phyloP scores from a whole-genome alignment of 768 basidiomycete genomes.

The Macrolepiota dolichaula region DNA sequence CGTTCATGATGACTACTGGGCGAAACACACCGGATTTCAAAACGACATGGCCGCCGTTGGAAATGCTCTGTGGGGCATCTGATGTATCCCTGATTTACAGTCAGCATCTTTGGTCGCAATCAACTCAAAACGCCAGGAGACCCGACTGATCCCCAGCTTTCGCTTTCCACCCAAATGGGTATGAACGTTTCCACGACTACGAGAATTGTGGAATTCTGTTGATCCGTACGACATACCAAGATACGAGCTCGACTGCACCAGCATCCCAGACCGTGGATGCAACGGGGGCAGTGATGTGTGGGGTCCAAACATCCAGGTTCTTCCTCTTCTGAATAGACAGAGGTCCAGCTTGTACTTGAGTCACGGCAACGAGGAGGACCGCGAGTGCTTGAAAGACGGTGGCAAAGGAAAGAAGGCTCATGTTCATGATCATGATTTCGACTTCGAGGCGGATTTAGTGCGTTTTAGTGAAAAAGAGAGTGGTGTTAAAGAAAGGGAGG shows the following conservation, averaged over 20 bases:
- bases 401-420: constrained; percentile 22
- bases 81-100: constrained; percentile 31
- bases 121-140: too few species aligned
- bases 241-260: constrained; percentile 23
- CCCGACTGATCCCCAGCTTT: too few species aligned
- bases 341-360: constrained; percentile 19
- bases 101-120: not conserved
- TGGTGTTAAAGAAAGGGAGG: constrained; percentile 4
- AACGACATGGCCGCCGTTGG: constrained; percentile 33
- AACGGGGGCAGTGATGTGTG: constrained; percentile 25
- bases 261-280: constrained; percentile 25
- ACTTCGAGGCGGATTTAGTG: not conserved
- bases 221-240: constrained; percentile 24
- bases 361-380: constrained; percentile 20
- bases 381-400: constrained; percentile 21
- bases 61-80: constrained; percentile 36
- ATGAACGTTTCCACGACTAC: too few species aligned
- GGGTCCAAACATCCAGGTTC: constrained; percentile 27
- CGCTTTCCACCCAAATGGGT: too few species aligned
- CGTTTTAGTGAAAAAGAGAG: constrained; percentile 4
- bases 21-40: constrained; percentile 27
- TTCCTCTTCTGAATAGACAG: constrained; percentile 20
- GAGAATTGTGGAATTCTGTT: too few species aligned
- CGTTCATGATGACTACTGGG: constrained; percentile 16
- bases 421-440: constrained; percentile 12